Conservation (phyloP, 2,329 filamentous ascomycete species). For the Rhynchosporium graminicola region DNA sequence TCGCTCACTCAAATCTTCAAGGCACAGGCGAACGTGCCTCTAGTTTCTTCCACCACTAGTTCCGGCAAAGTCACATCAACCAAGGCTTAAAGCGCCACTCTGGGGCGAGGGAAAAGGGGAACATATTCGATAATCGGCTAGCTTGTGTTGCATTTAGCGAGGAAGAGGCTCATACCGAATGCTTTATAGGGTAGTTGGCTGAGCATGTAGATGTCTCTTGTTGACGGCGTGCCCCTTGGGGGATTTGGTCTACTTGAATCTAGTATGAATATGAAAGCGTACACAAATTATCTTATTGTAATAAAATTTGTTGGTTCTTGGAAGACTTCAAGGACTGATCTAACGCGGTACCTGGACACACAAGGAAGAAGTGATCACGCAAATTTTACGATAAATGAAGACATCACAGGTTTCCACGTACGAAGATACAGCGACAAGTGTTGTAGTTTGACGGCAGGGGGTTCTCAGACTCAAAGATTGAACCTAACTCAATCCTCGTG, state of each 20-base stretch:
- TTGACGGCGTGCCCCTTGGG: neutral
- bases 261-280: neutral
- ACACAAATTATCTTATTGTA: neutral
- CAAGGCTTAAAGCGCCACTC: neutral
- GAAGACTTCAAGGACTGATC: no score
- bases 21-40: neutral
- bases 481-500: no score
- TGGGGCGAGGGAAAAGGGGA: neutral
- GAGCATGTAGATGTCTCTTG: neutral
- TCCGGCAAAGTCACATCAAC: neutral
- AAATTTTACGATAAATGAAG: no score
- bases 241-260: neutral
- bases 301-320: no score
- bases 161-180: neutral
- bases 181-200: neutral
- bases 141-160: neutral
- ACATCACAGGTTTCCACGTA: no score
- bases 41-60: neutral
- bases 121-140: neutral
- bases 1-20: constrained; percentile 4
- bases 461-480: no score
- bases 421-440: no score
- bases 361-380: no score
- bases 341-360: no score
- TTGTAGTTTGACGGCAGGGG: no score